Percentiles rank a stretch among this genome's conserved stretches.
phyloP scores from a whole-genome alignment of 2,329 filamentous ascomycete genomes.

The Nothopassalora personata region DNA sequence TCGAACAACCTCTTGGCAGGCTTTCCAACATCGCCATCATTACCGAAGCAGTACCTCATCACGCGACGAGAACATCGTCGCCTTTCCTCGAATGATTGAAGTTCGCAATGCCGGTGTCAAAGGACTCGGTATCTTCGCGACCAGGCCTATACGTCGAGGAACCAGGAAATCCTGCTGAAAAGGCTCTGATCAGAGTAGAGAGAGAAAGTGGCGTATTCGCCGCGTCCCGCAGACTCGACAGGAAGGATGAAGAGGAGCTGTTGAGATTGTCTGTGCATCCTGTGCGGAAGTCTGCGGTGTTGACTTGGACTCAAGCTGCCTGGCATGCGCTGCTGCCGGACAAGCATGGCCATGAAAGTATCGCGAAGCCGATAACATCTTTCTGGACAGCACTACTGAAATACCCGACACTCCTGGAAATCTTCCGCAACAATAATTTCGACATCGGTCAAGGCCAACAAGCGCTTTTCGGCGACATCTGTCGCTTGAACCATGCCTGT shows the following conservation, averaged over 20 bases:
- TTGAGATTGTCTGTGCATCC: constrained; percentile 10
- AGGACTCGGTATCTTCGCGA: constrained; percentile 41
- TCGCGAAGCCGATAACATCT: neutral
- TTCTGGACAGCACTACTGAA: constrained; percentile 6
- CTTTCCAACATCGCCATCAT: neutral
- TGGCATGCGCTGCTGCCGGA: constrained; percentile 11
- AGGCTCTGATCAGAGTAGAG: constrained; percentile 32
- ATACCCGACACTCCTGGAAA: constrained; percentile 19
- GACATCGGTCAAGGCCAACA: constrained; percentile 21
- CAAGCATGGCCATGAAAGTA: neutral
- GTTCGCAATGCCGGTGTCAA: constrained; percentile 26
- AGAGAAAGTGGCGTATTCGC: constrained; percentile 19
- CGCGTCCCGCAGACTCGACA: constrained; percentile 18
- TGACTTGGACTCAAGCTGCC: constrained; percentile 10
- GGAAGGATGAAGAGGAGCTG: constrained; percentile 15
- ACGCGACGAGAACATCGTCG: neutral
- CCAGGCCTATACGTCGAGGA: constrained; percentile 34
- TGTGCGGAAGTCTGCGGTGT: constrained; percentile 4
- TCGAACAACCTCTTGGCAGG: too few species aligned
- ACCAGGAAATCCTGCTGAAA: constrained; percentile 41
- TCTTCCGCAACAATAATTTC: constrained; percentile 30
- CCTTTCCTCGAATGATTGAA: constrained; percentile 16
- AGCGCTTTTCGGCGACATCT: constrained; percentile 34
- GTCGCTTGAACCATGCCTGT: constrained; percentile 37
- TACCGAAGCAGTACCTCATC: neutral